Evolutionary conservation across 1,139 yeast species (phyloP), one percentile per base, ranked within the genome.

Genomic region (Hemisphaericaspora xylanilytica): DNA sequence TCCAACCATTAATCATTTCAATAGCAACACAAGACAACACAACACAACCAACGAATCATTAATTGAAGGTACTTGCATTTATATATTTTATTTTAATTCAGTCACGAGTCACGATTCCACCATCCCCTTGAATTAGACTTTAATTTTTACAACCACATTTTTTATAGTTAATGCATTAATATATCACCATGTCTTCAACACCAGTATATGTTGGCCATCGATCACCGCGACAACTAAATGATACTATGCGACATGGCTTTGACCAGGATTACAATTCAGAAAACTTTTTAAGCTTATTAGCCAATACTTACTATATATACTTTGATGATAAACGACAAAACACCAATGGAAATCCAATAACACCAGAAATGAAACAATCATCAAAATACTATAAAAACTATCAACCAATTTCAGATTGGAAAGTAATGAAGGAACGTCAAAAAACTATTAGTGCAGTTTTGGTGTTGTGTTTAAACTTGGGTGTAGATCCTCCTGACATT

Each of bases 401-500:
- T 56, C 87, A 83, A 54, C 85, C 87, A 3, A 83, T 84, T 5
- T 65, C 80, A 4, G 97, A 92, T 55, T 92, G 98, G 98, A 85
- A 94, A 50, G 76, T 81, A 25, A 85, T 88, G 75, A 81, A 84
- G 47, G 96, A 89, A 52, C 78, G 96, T 31, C 96, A 86, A 56
- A 85, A 90, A 56, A 94, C 99, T 1, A 89, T 90, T n/a, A 81
- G 87, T 43, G 98, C 97, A 0, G 97, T 96, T 11, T 68, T 92
- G 21, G 90, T 92, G 38, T 65, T 92, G 36, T 92, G 99, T 58
- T 69, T 92, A 32, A 92, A 94, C 56, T 67, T 92, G 36, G 97
- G 98, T 4, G 97, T 92, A 3, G 97, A 92, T 50, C 98, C 99
- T 3, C 98, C 99, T 1, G 98, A 94, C 61, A 81, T 90, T 27